Conservation (phyloP, 768 basidiomycete species). For the Tricholoma bakamatsutake region DNA sequence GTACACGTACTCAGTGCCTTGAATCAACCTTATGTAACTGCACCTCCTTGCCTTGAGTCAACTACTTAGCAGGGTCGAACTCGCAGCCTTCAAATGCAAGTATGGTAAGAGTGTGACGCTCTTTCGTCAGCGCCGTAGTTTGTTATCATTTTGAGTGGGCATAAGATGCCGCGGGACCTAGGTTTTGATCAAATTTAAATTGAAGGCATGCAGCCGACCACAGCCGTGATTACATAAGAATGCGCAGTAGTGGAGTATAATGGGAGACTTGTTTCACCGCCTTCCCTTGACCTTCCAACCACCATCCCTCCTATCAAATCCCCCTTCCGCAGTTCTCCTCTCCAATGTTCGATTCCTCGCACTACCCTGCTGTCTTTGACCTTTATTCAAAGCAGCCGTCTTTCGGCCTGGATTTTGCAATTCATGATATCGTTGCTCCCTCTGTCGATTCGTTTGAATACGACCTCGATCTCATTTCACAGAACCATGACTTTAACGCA, state of each 20-base stretch:
- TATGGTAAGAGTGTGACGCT: constrained; percentile 50
- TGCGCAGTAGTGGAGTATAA: constrained; percentile 12
- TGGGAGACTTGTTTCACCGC: constrained; percentile 4
- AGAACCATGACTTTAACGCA: constrained; percentile 48
- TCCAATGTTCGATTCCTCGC: constrained; percentile 13
- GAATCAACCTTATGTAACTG: too few relatives aligned
- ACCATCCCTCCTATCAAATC: constrained; percentile 10
- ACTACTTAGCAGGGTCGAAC: constrained; percentile 64
- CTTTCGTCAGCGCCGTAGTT: constrained; percentile 26
- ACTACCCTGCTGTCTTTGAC: constrained; percentile 9
- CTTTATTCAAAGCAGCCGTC: constrained; percentile 16
- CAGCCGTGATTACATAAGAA: constrained; percentile 7
- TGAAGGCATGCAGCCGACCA: too few relatives aligned
- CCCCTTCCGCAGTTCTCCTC: constrained; percentile 9
- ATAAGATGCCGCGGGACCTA: too few relatives aligned
- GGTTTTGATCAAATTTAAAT: too few relatives aligned
- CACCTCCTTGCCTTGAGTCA: too few relatives aligned
- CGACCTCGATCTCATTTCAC: constrained; percentile 73
- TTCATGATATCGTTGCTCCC: constrained; percentile 71
- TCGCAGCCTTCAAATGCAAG: constrained; percentile 79
- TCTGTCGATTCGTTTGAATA: constrained; percentile 80
- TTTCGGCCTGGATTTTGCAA: constrained; percentile 57
- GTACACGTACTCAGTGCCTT: too few relatives aligned
- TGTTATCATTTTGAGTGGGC: too few relatives aligned
- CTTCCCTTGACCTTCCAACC: background rate